Conservation (phyloP, 768 basidiomycete species). For the Hypsizygus marmoreus region DNA sequence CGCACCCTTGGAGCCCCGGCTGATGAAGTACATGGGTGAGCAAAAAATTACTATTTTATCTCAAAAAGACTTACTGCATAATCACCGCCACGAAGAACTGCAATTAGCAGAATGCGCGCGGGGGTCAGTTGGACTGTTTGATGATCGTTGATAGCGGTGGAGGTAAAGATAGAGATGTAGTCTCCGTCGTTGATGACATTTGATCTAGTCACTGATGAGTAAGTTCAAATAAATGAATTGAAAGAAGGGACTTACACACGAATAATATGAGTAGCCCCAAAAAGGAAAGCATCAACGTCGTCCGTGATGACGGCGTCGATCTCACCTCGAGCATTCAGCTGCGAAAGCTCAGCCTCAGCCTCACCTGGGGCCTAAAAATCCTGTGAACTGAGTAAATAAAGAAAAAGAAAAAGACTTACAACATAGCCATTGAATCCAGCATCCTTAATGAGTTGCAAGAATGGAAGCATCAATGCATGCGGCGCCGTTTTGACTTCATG, state of each 20-base stretch:
- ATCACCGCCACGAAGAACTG: slow-evolving; percentile 35
- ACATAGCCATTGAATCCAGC: neutral
- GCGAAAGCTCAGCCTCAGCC: slow-evolving; percentile 51
- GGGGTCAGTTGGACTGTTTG: slow-evolving; percentile 24
- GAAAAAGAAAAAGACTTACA: neutral
- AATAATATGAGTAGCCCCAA: slow-evolving; percentile 44
- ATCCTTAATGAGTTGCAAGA: neutral
- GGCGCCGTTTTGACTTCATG: neutral
- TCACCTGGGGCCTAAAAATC: slow-evolving; percentile 42
- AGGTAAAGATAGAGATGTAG: slow-evolving; percentile 29
- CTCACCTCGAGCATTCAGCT: slow-evolving; percentile 35
- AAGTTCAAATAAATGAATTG: slow-evolving; percentile 20
- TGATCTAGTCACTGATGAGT: slow-evolving; percentile 38
- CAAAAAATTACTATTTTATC: neutral
- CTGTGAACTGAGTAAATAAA: neutral
- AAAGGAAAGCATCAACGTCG: slow-evolving; percentile 49
- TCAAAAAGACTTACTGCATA: slow-evolving; percentile 29
- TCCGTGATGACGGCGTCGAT: slow-evolving; percentile 52
- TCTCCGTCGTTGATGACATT: slow-evolving; percentile 49
- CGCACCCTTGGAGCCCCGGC: slow-evolving; percentile 40
- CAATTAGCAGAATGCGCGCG: slow-evolving; percentile 34
- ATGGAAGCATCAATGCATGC: neutral
- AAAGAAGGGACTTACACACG: slow-evolving; percentile 33
- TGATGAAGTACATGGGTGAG: neutral
- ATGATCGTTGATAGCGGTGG: slow-evolving; percentile 17